Conservation (phyloP, 495 filamentous ascomycete genomes). For the Jackrogersella minutella region DNA sequence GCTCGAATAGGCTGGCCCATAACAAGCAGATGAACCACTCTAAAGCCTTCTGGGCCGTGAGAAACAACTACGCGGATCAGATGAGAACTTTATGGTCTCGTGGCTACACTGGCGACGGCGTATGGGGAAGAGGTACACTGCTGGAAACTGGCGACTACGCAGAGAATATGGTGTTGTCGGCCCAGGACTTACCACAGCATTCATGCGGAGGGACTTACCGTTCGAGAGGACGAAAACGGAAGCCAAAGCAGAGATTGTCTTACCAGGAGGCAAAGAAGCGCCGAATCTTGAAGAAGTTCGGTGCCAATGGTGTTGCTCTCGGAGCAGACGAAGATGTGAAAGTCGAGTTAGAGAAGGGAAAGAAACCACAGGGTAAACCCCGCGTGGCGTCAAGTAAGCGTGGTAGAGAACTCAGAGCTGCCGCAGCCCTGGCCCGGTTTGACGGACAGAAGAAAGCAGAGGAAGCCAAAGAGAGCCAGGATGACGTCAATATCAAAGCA, state of each 20-base stretch:
- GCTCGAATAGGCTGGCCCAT: conserved; percentile 68
- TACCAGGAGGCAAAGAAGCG: conserved; percentile 71
- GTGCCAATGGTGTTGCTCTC: conserved; percentile 67
- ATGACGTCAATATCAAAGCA: conserved; percentile 47
- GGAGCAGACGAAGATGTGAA: conserved; percentile 71
- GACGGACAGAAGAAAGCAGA: conserved; percentile 62
- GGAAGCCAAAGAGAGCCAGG: conserved; percentile 40
- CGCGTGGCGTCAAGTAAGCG: conserved; percentile 73
- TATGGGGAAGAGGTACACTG: conserved; percentile 74
- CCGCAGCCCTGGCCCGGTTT: conserved; percentile 78
- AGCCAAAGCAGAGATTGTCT: conserved; percentile 57
- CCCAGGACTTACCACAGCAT: conserved; percentile 65
- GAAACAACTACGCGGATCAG: conserved; percentile 70
- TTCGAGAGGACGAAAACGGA: conserved; percentile 60
- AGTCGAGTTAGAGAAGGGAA: conserved; percentile 70
- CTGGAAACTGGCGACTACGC: conserved; percentile 67
- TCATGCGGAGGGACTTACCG: conserved; percentile 76
- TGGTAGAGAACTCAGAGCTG: conserved; percentile 77
- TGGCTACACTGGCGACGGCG: conserved; percentile 75
- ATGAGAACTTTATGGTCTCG: conserved; percentile 70
- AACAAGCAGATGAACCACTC: conserved; percentile 87
- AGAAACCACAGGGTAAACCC: conserved; percentile 66
- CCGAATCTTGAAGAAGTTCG: conserved; percentile 78
- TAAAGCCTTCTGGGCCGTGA: conserved; percentile 73
- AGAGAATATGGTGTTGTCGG: conserved; percentile 56